Percentiles rank a stretch among this genome's conserved stretches.
These are phyloP conservation scores for Phalaenopsis aphrodite DNA, from an alignment of 106 monocot species.

Conservation along the genomic window DNA sequence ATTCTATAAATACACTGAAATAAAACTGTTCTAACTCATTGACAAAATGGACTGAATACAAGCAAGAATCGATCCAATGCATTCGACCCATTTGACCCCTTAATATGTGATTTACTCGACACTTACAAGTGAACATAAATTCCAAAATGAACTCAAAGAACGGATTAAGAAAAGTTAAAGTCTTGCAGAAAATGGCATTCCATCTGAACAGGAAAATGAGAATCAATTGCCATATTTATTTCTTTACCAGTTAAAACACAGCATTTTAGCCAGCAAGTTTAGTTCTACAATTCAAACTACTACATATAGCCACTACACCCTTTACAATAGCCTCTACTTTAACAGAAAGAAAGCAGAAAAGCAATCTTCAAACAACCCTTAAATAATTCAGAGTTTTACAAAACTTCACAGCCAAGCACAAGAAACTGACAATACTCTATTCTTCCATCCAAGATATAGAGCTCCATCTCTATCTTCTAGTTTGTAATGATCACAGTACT, in stretches of 20 bases:
- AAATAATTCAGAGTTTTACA: neutral
- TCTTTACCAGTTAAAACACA: neutral
- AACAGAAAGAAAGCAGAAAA: neutral
- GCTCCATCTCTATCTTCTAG: conserved; percentile 77
- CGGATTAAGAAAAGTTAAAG: too few species aligned
- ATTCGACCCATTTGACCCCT: too few species aligned
- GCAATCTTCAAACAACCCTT: neutral
- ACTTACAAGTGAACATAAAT: too few species aligned
- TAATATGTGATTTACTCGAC: too few species aligned
- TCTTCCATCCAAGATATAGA: conserved; percentile 92
- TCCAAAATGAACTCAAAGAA: too few species aligned
- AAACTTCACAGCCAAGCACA: conserved; percentile 65
- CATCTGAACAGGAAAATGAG: neutral
- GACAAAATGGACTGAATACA: too few species aligned
- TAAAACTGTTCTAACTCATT: too few species aligned
- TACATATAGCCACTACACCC: neutral
- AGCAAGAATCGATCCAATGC: too few species aligned
- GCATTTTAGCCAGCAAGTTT: neutral
- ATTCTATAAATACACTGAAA: too few species aligned
- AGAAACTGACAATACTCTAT: conserved; percentile 61
- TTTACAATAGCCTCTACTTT: neutral
- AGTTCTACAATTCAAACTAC: too few species aligned
- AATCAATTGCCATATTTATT: neutral
- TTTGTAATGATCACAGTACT: conserved; percentile 54
- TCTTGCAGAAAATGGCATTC: too few species aligned